A percentile compares a stretch with the other conserved stretches of the same genome.
phyloP scores from a whole-genome alignment of 305 asterid genomes.

The Withania somnifera region DNA sequence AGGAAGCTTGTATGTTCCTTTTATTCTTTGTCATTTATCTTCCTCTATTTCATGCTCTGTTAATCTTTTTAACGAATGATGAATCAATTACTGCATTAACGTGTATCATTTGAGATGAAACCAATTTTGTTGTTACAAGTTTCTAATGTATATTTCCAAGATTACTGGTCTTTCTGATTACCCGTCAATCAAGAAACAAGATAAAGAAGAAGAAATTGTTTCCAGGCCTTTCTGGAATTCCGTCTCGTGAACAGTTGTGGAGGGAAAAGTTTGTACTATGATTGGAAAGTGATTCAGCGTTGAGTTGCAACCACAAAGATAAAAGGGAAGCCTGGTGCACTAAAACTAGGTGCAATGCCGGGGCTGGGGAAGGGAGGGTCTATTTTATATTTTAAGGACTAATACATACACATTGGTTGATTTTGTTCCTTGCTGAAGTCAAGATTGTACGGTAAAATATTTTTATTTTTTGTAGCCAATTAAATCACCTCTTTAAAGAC shows the following conservation, averaged over 20 bases:
- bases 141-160: not conserved
- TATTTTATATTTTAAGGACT: not conserved
- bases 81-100: not conserved
- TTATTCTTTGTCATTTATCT: not conserved
- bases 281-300: not conserved
- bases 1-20: slow-evolving; percentile 61
- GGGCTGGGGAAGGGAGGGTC: too few species aligned
- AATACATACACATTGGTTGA: not conserved
- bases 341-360: too few species aligned
- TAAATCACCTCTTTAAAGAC: not conserved
- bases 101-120: not conserved
- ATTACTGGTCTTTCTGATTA: not conserved
- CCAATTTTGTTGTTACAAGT: not conserved
- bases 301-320: too few species aligned
- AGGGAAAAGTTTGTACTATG: not conserved
- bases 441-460: not conserved
- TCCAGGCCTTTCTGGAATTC: too few species aligned
- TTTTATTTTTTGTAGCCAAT: too few species aligned
- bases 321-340: too few species aligned
- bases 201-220: not conserved
- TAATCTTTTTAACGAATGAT: not conserved
- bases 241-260: not conserved
- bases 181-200: not conserved
- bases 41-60: too few species aligned
- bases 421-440: not conserved